These are phyloP conservation scores for Micractinium conductrix DNA, from an alignment of 139 green algal genomes.

Conservation along the genomic window DNA sequence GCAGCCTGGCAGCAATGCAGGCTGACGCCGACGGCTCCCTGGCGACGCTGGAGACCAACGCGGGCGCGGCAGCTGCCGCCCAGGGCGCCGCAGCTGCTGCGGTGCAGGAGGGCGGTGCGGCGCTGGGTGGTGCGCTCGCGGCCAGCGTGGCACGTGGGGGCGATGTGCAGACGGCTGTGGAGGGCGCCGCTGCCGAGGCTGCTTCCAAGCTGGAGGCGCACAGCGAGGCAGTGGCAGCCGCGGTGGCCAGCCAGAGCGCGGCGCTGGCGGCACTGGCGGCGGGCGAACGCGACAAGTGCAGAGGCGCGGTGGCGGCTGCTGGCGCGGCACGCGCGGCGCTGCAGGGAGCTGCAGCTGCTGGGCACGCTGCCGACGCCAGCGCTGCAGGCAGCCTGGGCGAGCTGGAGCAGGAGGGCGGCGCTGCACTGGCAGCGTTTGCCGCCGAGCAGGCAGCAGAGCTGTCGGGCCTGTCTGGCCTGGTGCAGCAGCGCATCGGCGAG, in stretches of 20 bases:
- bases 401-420: not conserved
- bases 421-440: slow-evolving; percentile 13
- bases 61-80: not conserved
- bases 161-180: not conserved
- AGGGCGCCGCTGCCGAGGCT: not conserved
- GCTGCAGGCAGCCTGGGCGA: not conserved
- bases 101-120: slow-evolving; percentile 14
- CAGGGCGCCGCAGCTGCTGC: not conserved
- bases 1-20: slow-evolving; percentile 6
- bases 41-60: slow-evolving; percentile 6
- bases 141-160: not conserved
- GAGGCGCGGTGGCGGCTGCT: not conserved
- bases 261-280: not conserved
- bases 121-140: slow-evolving; percentile 12
- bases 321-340: not conserved
- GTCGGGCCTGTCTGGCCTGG: not conserved
- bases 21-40: not conserved
- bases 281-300: not conserved
- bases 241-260: not conserved
- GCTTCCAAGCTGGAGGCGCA: slow-evolving; percentile 27
- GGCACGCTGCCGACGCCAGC: not conserved
- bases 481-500: slow-evolving; percentile 14
- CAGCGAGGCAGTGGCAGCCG: not conserved
- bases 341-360: not conserved
- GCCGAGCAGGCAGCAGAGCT: slow-evolving; percentile 13